A percentile compares a stretch with the other conserved stretches of the same genome.
phyloP scores from a whole-genome alignment of 352 stramenopile species.

The Thraustochytrium striatum region DNA sequence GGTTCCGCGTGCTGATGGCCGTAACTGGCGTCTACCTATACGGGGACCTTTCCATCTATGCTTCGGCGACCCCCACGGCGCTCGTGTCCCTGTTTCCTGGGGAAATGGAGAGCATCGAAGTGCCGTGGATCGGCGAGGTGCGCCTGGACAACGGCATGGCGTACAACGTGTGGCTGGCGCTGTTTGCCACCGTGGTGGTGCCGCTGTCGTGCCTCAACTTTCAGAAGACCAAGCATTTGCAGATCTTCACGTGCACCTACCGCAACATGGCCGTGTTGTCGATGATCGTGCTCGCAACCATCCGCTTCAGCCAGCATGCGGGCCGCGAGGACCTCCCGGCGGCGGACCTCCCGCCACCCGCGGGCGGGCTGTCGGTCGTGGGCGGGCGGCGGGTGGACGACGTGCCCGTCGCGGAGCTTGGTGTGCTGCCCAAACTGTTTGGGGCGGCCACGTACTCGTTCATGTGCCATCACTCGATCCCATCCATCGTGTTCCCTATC shows the following conservation, averaged over 20 bases:
- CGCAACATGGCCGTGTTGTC: slow-evolving; percentile 19
- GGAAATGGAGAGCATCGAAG: neutral
- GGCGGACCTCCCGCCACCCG: neutral
- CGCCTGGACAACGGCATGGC: neutral
- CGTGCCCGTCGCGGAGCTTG: neutral
- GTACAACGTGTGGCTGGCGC: slow-evolving; percentile 19
- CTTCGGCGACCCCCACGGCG: slow-evolving; percentile 23
- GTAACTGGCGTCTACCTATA: slow-evolving; percentile 35
- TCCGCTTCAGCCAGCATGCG: neutral
- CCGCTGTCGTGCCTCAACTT: slow-evolving; percentile 42
- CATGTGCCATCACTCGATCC: slow-evolving; percentile 44
- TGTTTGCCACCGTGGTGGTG: slow-evolving; percentile 21
- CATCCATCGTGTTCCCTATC: slow-evolving; percentile 38
- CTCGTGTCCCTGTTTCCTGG: slow-evolving; percentile 29
- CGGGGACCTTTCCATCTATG: slow-evolving; percentile 37
- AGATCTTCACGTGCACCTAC: slow-evolving; percentile 46
- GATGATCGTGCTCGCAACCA: slow-evolving; percentile 10
- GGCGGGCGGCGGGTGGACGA: too few relatives aligned
- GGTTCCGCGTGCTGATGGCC: neutral
- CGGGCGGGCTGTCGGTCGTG: too few relatives aligned
- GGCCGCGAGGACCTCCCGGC: neutral
- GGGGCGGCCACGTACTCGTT: slow-evolving; percentile 39
- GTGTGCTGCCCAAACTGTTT: slow-evolving; percentile 36
- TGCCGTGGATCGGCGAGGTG: neutral
- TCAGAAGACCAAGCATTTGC: slow-evolving; percentile 40